These are phyloP conservation scores for Alternaria gaisen DNA, from an alignment of 2,329 filamentous ascomycete genomes.

Conservation along the genomic window DNA sequence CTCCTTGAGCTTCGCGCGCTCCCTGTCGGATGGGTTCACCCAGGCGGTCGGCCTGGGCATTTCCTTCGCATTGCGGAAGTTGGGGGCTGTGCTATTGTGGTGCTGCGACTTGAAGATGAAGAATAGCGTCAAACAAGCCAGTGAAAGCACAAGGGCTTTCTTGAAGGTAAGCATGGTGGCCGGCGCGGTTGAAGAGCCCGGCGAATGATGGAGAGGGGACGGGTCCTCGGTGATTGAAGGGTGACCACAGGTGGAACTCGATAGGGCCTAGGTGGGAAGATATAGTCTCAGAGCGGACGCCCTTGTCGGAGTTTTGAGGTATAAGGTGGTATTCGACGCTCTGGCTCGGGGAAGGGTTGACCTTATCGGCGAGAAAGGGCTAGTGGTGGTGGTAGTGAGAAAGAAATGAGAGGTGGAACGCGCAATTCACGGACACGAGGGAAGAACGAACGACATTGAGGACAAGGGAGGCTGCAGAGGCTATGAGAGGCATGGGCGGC, in stretches of 20 bases:
- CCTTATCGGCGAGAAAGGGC: constrained; percentile 2
- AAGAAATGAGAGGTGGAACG: constrained; percentile 9
- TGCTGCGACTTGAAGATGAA: constrained; percentile 73
- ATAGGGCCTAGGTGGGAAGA: constrained; percentile 13
- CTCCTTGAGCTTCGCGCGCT: constrained; percentile 16
- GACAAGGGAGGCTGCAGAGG: background rate
- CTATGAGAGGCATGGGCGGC: background rate
- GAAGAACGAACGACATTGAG: background rate
- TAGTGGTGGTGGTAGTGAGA: constrained; percentile 5
- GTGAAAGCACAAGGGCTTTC: constrained; percentile 76
- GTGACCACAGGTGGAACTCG: constrained; percentile 6
- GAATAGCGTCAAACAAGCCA: constrained; percentile 73
- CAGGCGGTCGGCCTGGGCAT: constrained; percentile 47
- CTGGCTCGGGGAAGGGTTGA: constrained; percentile 12
- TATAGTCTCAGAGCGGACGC: constrained; percentile 12
- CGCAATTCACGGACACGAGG: constrained; percentile 8
- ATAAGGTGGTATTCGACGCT: constrained; percentile 4
- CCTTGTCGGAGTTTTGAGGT: constrained; percentile 15
- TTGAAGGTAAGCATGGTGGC: constrained; percentile 78
- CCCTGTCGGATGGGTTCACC: constrained; percentile 36
- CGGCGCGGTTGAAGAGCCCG: constrained; percentile 6
- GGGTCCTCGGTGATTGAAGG: background rate
- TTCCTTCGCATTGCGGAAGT: constrained; percentile 46
- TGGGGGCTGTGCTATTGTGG: constrained; percentile 37
- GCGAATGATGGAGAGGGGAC: constrained; percentile 3